These are phyloP conservation scores for Boletellus emodensis DNA, from an alignment of 768 basidiomycete species.

Conservation along the genomic window DNA sequence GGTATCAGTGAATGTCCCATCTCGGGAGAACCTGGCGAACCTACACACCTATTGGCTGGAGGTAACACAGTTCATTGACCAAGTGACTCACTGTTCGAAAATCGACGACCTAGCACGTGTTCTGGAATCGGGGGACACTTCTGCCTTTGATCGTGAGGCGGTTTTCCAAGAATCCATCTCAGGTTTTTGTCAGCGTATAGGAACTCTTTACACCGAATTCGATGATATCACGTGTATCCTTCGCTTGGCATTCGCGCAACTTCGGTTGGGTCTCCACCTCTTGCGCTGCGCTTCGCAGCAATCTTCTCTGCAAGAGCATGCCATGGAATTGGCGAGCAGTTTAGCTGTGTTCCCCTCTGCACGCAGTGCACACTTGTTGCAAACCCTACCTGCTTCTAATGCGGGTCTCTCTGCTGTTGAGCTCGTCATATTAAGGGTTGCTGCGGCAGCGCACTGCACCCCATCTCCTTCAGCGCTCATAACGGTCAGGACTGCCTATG, in stretches of 20 bases:
- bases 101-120: slow-evolving; percentile 43
- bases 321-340: slow-evolving; percentile 26
- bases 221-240: slow-evolving; percentile 68
- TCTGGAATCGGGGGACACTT: slow-evolving; percentile 35
- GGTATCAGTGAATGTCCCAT: slow-evolving; percentile 28
- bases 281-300: slow-evolving; percentile 29
- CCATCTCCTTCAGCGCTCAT: slow-evolving; percentile 5
- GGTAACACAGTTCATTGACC: slow-evolving; percentile 68
- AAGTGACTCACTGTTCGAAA: slow-evolving; percentile 47
- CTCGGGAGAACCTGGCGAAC: slow-evolving; percentile 41
- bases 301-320: slow-evolving; percentile 14
- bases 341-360: slow-evolving; percentile 56
- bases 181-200: slow-evolving; percentile 73
- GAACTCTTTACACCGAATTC: slow-evolving; percentile 63
- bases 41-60: slow-evolving; percentile 71
- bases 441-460: slow-evolving; percentile 33
- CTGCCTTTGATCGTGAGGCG: slow-evolving; percentile 52
- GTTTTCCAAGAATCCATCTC: slow-evolving; percentile 76
- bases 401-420: slow-evolving; percentile 22
- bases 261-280: slow-evolving; percentile 72
- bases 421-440: slow-evolving; percentile 41
- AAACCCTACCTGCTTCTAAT: slow-evolving; percentile 17
- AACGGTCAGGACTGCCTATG: slow-evolving; percentile 51
- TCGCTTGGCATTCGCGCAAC: slow-evolving; percentile 57
- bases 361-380: slow-evolving; percentile 37